A percentile compares a stretch with the other conserved stretches of the same genome.
These are phyloP conservation scores for Cryptococcus sp. DNA, from an alignment of 1,284 basidiomycete genomes.

Conservation along the genomic window DNA sequence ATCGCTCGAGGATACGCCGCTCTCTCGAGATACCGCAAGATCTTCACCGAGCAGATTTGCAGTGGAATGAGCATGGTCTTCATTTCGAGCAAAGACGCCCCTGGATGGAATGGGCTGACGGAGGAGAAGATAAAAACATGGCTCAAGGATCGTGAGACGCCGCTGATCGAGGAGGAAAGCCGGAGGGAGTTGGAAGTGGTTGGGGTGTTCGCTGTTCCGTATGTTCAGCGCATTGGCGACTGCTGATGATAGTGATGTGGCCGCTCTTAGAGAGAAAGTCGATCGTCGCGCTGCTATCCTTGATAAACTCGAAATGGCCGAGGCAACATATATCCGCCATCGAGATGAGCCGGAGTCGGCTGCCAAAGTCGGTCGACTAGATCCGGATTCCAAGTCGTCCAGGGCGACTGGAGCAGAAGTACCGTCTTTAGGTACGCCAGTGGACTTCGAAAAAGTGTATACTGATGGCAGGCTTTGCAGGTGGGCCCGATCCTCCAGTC, in stretches of 20 bases:
- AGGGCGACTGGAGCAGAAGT: background rate
- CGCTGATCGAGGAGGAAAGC: conserved; percentile 25
- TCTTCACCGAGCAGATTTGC: conserved; percentile 62
- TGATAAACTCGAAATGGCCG: conserved; percentile 69
- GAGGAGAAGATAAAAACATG: conserved; percentile 47
- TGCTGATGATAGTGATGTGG: conserved; percentile 57
- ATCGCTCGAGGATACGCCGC: conserved; percentile 62
- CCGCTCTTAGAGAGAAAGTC: conserved; percentile 60
- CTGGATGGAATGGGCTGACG: conserved; percentile 64
- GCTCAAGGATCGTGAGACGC: conserved; percentile 4
- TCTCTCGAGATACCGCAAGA: conserved; percentile 55
- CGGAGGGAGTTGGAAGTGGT: conserved; percentile 60
- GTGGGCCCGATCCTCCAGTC: too few relatives aligned
- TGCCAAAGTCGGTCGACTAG: background rate
- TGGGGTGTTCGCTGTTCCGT: conserved; percentile 70
- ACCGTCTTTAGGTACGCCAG: background rate
- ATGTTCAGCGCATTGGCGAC: conserved; percentile 23
- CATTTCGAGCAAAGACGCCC: conserved; percentile 54
- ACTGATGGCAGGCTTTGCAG: too few relatives aligned
- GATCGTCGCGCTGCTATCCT: conserved; percentile 67
- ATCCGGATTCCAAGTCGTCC: background rate
- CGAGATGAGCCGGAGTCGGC: too few relatives aligned
- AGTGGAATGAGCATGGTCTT: conserved; percentile 66
- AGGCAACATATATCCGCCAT: conserved; percentile 64
- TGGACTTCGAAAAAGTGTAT: too few relatives aligned